phyloP scores from a whole-genome alignment of 306 rosid species.

The Cucumis hystrix region DNA sequence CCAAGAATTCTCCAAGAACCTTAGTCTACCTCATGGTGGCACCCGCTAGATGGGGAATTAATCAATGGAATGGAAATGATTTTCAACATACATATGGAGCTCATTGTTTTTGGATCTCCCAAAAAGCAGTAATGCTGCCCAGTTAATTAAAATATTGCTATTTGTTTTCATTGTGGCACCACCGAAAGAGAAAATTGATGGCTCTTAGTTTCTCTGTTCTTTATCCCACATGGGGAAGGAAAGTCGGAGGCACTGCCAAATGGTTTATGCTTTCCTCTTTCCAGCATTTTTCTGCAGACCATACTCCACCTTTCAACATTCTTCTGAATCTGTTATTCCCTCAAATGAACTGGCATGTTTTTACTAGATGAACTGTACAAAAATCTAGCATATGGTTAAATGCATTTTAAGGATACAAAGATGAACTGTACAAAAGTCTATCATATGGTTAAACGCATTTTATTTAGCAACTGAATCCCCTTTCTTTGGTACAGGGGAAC shows the following conservation, averaged over 20 bases:
- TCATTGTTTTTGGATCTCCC: neutral
- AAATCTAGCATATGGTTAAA: neutral
- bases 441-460: too few relatives aligned
- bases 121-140: neutral
- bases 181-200: neutral
- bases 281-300: neutral
- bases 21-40: neutral
- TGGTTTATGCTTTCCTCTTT: neutral
- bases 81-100: neutral
- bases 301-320: neutral
- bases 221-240: neutral
- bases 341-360: neutral
- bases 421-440: too few relatives aligned
- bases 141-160: neutral
- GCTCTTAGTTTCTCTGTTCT: neutral
- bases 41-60: neutral
- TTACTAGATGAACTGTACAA: neutral
- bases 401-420: neutral
- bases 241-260: neutral
- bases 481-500: slow-evolving; percentile 44
- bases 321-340: neutral
- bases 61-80: neutral
- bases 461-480: neutral
- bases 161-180: neutral
- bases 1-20: too few relatives aligned